Conservation (phyloP, 2,329 filamentous ascomycete species). For the Fusarium buxicola region DNA sequence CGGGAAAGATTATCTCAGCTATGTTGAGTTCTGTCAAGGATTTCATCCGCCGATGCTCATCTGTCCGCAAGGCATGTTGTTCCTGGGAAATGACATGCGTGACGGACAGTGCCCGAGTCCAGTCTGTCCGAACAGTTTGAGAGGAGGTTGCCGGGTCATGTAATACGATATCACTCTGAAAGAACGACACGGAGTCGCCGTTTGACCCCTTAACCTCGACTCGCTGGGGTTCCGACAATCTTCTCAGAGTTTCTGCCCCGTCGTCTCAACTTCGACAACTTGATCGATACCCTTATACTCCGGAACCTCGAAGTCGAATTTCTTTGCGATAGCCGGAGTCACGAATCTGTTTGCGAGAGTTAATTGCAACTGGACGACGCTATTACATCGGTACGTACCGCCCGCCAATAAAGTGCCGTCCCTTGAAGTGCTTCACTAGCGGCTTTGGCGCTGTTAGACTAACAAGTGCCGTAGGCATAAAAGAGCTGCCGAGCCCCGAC, state of each 20-base stretch:
- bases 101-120: constrained; percentile 68
- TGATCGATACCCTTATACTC: constrained; percentile 89
- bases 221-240: constrained; percentile 4
- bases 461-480: constrained; percentile 83
- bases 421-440: constrained; percentile 83
- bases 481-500: constrained; percentile 80
- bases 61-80: constrained; percentile 59
- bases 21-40: constrained; percentile 66
- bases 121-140: constrained; percentile 68
- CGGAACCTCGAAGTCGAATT: constrained; percentile 87
- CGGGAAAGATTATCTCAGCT: constrained; percentile 69
- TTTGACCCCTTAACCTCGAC: constrained; percentile 14
- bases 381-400: constrained; percentile 61
- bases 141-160: constrained; percentile 66
- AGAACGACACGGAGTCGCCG: constrained; percentile 16
- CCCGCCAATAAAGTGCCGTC: constrained; percentile 92
- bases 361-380: constrained; percentile 20
- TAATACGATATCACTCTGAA: constrained; percentile 48
- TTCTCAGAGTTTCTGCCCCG: constrained; percentile 64
- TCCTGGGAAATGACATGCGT: constrained; percentile 59
- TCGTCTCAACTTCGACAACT: constrained; percentile 77
- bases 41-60: constrained; percentile 61
- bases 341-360: constrained; percentile 73
- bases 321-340: constrained; percentile 79
- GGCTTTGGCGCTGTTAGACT: constrained; percentile 96